phyloP scores from a whole-genome alignment of 176 grass and related monocot species.

The Ampelocalamus luodianensis region DNA sequence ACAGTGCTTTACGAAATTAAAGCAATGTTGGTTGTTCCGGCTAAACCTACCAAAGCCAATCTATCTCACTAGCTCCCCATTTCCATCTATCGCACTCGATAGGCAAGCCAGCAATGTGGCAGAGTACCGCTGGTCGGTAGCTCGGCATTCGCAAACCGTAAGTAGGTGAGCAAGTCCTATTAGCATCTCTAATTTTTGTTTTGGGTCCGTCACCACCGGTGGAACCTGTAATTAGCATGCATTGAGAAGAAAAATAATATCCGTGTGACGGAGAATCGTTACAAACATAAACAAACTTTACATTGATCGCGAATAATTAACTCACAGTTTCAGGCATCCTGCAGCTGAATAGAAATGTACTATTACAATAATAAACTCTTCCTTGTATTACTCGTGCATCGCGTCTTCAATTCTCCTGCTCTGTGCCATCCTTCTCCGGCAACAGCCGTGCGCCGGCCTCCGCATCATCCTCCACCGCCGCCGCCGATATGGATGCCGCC shows the following conservation, averaged over 20 bases:
- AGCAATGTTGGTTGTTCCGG: too few relatives aligned
- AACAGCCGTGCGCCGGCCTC: constrained; percentile 68
- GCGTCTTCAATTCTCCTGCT: constrained; percentile 45
- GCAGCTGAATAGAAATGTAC: background rate
- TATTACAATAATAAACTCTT: background rate
- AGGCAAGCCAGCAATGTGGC: too few relatives aligned
- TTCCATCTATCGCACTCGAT: too few relatives aligned
- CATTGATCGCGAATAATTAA: background rate
- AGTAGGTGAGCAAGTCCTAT: too few relatives aligned
- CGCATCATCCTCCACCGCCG: constrained; percentile 59
- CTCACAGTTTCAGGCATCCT: background rate
- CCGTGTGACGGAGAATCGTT: background rate
- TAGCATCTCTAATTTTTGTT: too few relatives aligned
- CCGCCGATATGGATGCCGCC: constrained; percentile 25
- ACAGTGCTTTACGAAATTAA: too few relatives aligned
- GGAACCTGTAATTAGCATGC: background rate
- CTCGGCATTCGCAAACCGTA: too few relatives aligned
- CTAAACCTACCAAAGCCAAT: too few relatives aligned
- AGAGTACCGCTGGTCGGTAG: too few relatives aligned
- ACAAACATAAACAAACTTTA: background rate
- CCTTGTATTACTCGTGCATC: background rate
- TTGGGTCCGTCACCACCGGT: too few relatives aligned
- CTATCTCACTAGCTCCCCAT: too few relatives aligned
- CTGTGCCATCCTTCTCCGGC: constrained; percentile 52
- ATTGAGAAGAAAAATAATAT: background rate